These are phyloP conservation scores for Cryomyces antarcticus DNA, from an alignment of 495 filamentous ascomycete species.

Conservation along the genomic window DNA sequence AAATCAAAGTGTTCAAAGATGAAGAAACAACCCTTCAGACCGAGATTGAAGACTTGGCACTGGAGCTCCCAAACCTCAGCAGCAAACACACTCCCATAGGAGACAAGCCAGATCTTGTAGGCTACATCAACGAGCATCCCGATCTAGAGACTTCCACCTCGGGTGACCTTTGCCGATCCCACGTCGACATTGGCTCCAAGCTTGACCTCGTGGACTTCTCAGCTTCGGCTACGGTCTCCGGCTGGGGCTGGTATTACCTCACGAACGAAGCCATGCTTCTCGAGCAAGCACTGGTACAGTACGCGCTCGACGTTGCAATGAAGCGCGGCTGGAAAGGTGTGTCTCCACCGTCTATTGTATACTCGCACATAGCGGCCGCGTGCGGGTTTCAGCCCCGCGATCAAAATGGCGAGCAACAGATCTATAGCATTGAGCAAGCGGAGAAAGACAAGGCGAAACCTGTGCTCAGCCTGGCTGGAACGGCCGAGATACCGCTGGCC, in stretches of 20 bases:
- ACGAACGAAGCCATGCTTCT: conserved; percentile 73
- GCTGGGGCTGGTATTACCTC: conserved; percentile 96
- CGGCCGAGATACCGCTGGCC: conserved; percentile 85
- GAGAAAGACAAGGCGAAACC: conserved; percentile 40
- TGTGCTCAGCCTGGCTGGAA: conserved; percentile 55
- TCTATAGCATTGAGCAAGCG: conserved; percentile 54
- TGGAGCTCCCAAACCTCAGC: conserved; percentile 73
- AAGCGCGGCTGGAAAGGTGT: conserved; percentile 55
- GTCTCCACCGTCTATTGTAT: conserved; percentile 74
- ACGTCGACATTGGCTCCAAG: conserved; percentile 66
- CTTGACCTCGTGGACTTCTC: conserved; percentile 73
- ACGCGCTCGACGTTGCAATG: conserved; percentile 50
- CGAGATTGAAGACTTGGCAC: conserved; percentile 55
- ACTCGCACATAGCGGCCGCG: conserved; percentile 70
- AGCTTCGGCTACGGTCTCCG: conserved; percentile 52
- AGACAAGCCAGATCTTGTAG: conserved; percentile 32
- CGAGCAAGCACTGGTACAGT: conserved; percentile 81
- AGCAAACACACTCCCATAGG: conserved; percentile 56
- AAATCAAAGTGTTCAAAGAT: conserved; percentile 36
- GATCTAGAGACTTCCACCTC: conserved; percentile 28
- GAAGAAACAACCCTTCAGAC: conserved; percentile 36
- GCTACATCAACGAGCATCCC: conserved; percentile 59
- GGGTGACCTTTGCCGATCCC: conserved; percentile 37
- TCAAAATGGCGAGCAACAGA: conserved; percentile 72
- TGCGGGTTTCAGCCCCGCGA: conserved; percentile 92